Evolutionary conservation across 805 yeast species (phyloP).

Genomic region (Ogataea dorogensis): DNA sequence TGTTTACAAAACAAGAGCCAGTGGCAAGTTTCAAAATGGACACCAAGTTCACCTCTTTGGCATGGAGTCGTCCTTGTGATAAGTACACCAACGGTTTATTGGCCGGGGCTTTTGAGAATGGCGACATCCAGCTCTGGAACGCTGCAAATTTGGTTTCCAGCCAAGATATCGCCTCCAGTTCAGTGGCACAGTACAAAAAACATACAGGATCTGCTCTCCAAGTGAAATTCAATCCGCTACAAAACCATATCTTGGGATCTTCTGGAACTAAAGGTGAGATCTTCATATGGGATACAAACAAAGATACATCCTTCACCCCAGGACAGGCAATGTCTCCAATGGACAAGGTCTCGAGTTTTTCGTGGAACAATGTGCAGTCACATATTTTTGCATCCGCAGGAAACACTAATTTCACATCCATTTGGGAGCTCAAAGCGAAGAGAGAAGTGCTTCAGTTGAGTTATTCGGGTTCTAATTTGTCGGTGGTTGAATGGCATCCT

Average conservation of each 20-base stretch:
- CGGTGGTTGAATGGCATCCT: slow-evolving; percentile 95
- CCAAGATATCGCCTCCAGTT: slow-evolving; percentile 42
- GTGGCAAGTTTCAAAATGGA: slow-evolving; percentile 46
- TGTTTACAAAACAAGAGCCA: slow-evolving; percentile 46
- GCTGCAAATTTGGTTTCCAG: slow-evolving; percentile 46
- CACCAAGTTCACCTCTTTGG: slow-evolving; percentile 72
- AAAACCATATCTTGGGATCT: slow-evolving; percentile 70
- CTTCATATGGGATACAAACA: slow-evolving; percentile 82
- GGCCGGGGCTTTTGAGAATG: slow-evolving; percentile 90
- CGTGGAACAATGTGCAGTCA: slow-evolving; percentile 84
- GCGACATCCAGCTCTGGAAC: slow-evolving; percentile 77
- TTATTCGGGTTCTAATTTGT: slow-evolving; percentile 69
- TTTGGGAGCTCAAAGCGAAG: slow-evolving; percentile 89
- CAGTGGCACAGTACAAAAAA: slow-evolving; percentile 50
- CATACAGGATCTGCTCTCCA: slow-evolving; percentile 72
- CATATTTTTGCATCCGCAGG: slow-evolving; percentile 93
- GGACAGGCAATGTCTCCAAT: slow-evolving; percentile 76
- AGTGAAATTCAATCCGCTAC: slow-evolving; percentile 74
- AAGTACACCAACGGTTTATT: slow-evolving; percentile 52
- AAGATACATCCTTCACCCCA: slow-evolving; percentile 57
- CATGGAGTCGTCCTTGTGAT: slow-evolving; percentile 69
- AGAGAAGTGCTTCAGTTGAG: slow-evolving; percentile 85
- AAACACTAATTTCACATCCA: slow-evolving; percentile 78
- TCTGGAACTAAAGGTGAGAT: slow-evolving; percentile 91
- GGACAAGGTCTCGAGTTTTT: slow-evolving; percentile 75